Evolutionary conservation across 306 rosid genomes (phyloP).

Genomic region (Citrullus colocynthis): DNA sequence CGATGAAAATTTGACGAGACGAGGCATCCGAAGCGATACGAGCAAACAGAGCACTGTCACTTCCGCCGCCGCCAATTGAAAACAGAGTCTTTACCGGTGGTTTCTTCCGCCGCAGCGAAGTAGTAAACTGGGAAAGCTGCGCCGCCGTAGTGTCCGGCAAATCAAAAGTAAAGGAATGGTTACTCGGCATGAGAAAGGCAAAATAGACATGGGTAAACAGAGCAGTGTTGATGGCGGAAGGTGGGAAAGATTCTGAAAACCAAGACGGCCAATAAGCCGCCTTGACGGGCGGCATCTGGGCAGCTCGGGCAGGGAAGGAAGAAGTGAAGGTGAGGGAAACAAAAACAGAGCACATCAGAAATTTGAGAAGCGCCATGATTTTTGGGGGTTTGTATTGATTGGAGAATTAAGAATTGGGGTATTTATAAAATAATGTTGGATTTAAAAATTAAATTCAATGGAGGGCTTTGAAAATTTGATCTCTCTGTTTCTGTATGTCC

Average conservation of each 20-base stretch:
- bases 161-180: constrained; percentile 21
- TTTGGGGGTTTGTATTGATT: background rate
- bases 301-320: background rate
- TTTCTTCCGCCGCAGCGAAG: constrained; percentile 16
- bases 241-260: constrained; percentile 24
- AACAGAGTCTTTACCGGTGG: constrained; percentile 29
- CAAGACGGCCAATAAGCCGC: constrained; percentile 36
- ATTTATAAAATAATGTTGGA: background rate
- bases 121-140: constrained; percentile 30
- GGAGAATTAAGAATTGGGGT: background rate
- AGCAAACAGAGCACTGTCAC: constrained; percentile 18
- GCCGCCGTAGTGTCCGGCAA: constrained; percentile 16
- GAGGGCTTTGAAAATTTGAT: background rate
- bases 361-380: constrained; percentile 1
- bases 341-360: background rate
- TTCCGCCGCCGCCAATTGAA: constrained; percentile 42
- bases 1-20: constrained; percentile 43
- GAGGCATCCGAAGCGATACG: constrained; percentile 22
- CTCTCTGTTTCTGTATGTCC: background rate
- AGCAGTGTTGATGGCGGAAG: constrained; percentile 53
- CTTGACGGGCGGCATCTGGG: constrained; percentile 23
- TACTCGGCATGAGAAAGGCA: constrained; percentile 40
- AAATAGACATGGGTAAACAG: constrained; percentile 53
- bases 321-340: background rate
- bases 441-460: background rate